Base-by-base conservation (phyloP, 768 basidiomycete species). In the Lactarius deliciosus region DNA sequence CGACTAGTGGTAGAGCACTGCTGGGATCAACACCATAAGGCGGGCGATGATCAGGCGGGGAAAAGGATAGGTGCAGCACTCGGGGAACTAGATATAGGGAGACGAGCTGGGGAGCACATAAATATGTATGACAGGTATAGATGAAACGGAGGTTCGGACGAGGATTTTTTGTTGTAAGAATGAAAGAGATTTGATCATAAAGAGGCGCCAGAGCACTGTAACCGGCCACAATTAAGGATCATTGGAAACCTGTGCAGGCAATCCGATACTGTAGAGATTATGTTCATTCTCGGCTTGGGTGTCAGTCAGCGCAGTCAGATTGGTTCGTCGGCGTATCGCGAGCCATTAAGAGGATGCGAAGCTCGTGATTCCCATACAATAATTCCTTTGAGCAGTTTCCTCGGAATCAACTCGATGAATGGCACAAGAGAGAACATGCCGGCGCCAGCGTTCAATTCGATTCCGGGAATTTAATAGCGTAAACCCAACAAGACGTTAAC, bases 391-490 rank as follows among this genome's bases (percentile, higher is more conserved):
- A 57, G 65, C 9, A 54, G 66, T 47, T 63, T 56, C 66, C 63
- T 68, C 66, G 63, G 66, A 68, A 68, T 56, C 62, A 55, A 64
- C 58, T 68, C 66, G 66, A 68, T 60, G 66, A 60, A 68, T 64
- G 62, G 62, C 62, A 64, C 66, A 56, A 60, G 22, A 68, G 62
- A 60, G 63, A 68, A 64, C 66, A 68, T 68, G 66, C 66, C 66
- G 62, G 66, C 66, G 66, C 57, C 63, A 68, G 66, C 61, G 56
- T 63, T 66, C 58, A 68, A 55, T 60, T 68, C 66, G 66, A 68
- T 68, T 68, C 66, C 58, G 57, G 58, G 63, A 68, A 68, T 68
- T 68, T 68, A 64, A 67, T 67, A 63, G 66, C 66, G 61, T 67
- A 63, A 66, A 56, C 63, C 61, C 50, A 61, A 68, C 63, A 62